phyloP scores from a whole-genome alignment of 495 filamentous ascomycete species.

The Aspergillus leporis region DNA sequence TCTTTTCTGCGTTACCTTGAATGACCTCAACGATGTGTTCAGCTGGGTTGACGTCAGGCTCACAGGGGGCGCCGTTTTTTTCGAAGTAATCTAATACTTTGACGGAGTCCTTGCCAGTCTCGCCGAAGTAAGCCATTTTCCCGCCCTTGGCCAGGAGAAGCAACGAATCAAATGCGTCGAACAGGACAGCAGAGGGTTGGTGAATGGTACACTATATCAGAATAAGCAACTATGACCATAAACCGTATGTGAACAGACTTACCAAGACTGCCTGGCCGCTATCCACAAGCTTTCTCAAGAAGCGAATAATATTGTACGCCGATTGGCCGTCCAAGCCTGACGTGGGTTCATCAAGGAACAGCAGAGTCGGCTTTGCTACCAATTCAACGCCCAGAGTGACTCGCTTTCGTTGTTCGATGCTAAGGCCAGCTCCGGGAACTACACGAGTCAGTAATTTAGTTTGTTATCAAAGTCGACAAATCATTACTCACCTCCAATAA shows the following conservation, averaged over 20 bases:
- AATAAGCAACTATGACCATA: neutral
- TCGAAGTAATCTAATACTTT: conserved; percentile 57
- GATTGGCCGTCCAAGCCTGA: conserved; percentile 65
- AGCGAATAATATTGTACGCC: conserved; percentile 67
- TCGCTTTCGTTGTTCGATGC: conserved; percentile 85
- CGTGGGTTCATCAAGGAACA: conserved; percentile 68
- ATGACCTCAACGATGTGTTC: conserved; percentile 58
- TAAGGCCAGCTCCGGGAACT: conserved; percentile 69
- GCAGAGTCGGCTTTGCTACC: conserved; percentile 62
- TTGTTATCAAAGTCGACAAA: conserved; percentile 9
- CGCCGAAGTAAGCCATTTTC: conserved; percentile 58
- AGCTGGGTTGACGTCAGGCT: conserved; percentile 54
- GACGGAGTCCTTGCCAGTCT: conserved; percentile 63
- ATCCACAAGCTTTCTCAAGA: conserved; percentile 78
- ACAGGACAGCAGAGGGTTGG: conserved; percentile 75
- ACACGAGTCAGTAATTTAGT: neutral
- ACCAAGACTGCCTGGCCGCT: conserved; percentile 81
- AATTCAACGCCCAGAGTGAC: conserved; percentile 83
- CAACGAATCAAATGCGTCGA: conserved; percentile 52
- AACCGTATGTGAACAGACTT: neutral
- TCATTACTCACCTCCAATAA: conserved; percentile 60
- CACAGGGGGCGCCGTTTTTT: conserved; percentile 51
- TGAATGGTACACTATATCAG: conserved; percentile 73
- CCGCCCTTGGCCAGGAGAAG: conserved; percentile 54
- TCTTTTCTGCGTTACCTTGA: conserved; percentile 31